Evolutionary conservation across 2,329 filamentous ascomycete species (phyloP).

Genomic region (Arthrobotrys sinensis): DNA sequence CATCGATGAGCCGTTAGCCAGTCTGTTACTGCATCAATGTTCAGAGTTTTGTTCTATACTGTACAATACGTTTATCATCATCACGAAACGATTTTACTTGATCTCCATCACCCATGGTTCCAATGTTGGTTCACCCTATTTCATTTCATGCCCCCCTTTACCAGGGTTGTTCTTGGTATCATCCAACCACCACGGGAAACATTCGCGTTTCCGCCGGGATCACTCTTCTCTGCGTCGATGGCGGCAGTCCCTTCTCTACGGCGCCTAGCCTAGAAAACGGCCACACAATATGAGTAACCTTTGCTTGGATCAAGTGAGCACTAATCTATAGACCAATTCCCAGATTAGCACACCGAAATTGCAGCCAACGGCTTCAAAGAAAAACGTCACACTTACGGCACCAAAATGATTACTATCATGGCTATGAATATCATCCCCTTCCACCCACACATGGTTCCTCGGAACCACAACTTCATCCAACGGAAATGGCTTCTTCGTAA

Average conservation of each 20-base stretch:
- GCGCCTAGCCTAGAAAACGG: slow-evolving; percentile 75
- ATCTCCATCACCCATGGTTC: no score
- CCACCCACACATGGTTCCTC: slow-evolving; percentile 91
- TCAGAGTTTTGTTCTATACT: slow-evolving; percentile 7
- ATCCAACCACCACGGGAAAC: slow-evolving; percentile 20
- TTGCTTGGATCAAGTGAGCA: slow-evolving; percentile 77
- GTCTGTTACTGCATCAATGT: slow-evolving; percentile 7
- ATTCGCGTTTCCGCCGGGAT: slow-evolving; percentile 29
- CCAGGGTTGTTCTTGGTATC: background rate
- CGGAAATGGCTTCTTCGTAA: slow-evolving; percentile 68
- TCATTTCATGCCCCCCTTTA: background rate
- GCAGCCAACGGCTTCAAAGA: background rate
- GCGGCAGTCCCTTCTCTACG: slow-evolving; percentile 67
- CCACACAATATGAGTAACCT: slow-evolving; percentile 80
- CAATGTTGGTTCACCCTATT: background rate
- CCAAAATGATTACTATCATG: slow-evolving; percentile 93
- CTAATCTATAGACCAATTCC: slow-evolving; percentile 63
- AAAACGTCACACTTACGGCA: slow-evolving; percentile 70
- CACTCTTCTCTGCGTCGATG: slow-evolving; percentile 32
- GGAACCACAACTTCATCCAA: slow-evolving; percentile 76
- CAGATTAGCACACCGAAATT: slow-evolving; percentile 72
- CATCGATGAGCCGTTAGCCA: background rate
- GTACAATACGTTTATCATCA: slow-evolving; percentile 17
- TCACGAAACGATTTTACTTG: background rate
- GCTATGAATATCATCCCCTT: slow-evolving; percentile 82